Conservation (phyloP, 202 grass and related monocot genomes). For the Panicum hallii region DNA sequence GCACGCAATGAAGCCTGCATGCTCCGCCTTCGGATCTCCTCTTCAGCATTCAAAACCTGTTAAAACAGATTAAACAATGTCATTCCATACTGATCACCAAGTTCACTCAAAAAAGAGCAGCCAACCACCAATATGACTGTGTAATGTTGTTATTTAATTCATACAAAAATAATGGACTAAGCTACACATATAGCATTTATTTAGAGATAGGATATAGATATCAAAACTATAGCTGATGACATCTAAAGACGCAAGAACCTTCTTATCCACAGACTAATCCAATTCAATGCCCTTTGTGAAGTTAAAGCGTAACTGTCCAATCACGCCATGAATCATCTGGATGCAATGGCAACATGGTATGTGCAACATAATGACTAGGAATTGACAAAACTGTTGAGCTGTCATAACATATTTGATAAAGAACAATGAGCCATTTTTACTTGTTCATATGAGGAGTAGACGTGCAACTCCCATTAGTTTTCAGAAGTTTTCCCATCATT, state of each 20-base stretch:
- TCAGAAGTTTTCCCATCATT: too few relatives aligned
- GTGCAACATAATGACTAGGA: conserved; percentile 8
- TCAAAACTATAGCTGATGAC: neutral
- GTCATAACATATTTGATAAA: too few relatives aligned
- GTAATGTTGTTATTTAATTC: neutral
- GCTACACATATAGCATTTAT: conserved; percentile 3
- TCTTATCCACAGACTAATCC: conserved; percentile 10
- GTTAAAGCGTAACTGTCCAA: neutral
- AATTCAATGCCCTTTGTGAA: neutral
- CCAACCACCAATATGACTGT: neutral
- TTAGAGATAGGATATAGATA: neutral
- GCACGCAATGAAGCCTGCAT: conserved; percentile 48
- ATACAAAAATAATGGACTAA: neutral
- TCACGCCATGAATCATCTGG: neutral
- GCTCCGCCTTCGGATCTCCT: conserved; percentile 81
- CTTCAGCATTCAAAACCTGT: conserved; percentile 93
- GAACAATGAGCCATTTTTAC: too few relatives aligned
- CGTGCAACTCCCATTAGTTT: too few relatives aligned
- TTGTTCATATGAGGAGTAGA: too few relatives aligned
- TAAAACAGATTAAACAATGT: conserved; percentile 34
- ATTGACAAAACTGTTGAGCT: neutral
- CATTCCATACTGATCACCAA: neutral
- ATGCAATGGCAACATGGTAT: neutral
- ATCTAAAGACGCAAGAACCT: neutral
- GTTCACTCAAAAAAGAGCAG: neutral